Evolutionary conservation across 2,329 filamentous ascomycete genomes (phyloP), one percentile per base, ranked within the genome.

Genomic region (Shiraia sp.): DNA sequence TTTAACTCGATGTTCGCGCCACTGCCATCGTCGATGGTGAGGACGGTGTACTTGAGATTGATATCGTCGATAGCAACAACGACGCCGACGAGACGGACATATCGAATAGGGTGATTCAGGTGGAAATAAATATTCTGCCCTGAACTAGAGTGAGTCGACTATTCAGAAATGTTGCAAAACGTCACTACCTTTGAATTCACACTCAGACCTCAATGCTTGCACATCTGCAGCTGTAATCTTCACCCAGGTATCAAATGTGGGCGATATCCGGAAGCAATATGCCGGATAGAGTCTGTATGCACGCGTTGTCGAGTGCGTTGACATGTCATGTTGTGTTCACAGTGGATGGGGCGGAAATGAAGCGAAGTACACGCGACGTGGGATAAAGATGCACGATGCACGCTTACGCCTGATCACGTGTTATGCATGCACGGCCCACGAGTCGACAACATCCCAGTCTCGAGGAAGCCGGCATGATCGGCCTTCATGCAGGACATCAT

Each of bases 181-280:
- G 7, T 10, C 10, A 19, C 17, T 72, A 79, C 80, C 78, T 68
- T 75, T 72, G 56, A 79, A 83, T 2, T 72, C 76, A 6, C 59
- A 63, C 30, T 75, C 72, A 37, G 68, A 65, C 16, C 70, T 69
- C 24, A 85, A 66, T 7, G 66, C 65, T 55, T 81, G 79, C 27
- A 85, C 73, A 63, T 83, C 79, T 19, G 71, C 68, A 12, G 73
- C 72, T 1, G 77, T 76, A 50, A 86, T 71, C 59, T 82, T 82
- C 64, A 83, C 82, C 82, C 82, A 86, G 59, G 73, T 63, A 67
- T 79, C 76, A 65, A 77, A 82, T 7, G 82, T 85, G n/a, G 78
- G 77, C 5, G 82, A 84, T 25, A 73, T 74, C 32, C 70, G 66
- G 64, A 81, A 83, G 71, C 79, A 83, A 62, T 77, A 82, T 26